A percentile compares a stretch with the other conserved stretches of the same genome.
These are phyloP conservation scores for Hygrocybe coccinea DNA, from an alignment of 768 basidiomycete species.

Conservation along the genomic window DNA sequence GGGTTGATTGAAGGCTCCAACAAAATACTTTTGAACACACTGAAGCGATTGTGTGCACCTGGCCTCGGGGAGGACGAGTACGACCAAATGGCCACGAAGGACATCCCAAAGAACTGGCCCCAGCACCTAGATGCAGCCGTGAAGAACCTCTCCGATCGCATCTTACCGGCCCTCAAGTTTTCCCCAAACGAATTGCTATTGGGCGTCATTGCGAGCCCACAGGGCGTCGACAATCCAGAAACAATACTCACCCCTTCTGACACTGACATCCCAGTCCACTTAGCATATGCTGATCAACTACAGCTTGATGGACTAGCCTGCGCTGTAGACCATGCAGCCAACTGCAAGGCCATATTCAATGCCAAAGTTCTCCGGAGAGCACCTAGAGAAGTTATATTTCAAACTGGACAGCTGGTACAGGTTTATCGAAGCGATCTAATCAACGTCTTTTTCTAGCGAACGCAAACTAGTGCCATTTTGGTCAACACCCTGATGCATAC, in stretches of 20 bases:
- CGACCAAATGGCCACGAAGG: conserved; percentile 3
- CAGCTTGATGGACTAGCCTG: too few relatives aligned
- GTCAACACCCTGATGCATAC: neutral
- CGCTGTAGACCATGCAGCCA: too few relatives aligned
- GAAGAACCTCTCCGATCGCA: conserved; percentile 2
- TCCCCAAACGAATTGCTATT: too few relatives aligned
- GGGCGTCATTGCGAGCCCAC: too few relatives aligned
- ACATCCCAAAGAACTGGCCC: conserved; percentile 21
- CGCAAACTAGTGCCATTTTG: neutral
- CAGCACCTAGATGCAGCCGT: conserved; percentile 20
- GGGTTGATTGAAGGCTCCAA: conserved; percentile 28
- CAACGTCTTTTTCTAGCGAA: too few relatives aligned
- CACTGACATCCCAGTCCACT: too few relatives aligned
- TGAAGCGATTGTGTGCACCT: conserved; percentile 24
- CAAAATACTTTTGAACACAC: conserved; percentile 14
- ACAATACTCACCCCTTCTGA: too few relatives aligned
- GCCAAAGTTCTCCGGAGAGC: neutral
- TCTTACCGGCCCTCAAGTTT: conserved; percentile 3
- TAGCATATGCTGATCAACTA: too few relatives aligned
- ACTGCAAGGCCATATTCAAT: neutral
- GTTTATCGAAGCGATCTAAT: neutral
- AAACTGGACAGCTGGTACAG: too few relatives aligned
- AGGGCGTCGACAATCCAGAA: too few relatives aligned
- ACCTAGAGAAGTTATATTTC: neutral
- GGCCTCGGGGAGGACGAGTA: conserved; percentile 16